Evolutionary conservation across 768 basidiomycete genomes (phyloP).

Genomic region (Leucogyrophana mollusca): DNA sequence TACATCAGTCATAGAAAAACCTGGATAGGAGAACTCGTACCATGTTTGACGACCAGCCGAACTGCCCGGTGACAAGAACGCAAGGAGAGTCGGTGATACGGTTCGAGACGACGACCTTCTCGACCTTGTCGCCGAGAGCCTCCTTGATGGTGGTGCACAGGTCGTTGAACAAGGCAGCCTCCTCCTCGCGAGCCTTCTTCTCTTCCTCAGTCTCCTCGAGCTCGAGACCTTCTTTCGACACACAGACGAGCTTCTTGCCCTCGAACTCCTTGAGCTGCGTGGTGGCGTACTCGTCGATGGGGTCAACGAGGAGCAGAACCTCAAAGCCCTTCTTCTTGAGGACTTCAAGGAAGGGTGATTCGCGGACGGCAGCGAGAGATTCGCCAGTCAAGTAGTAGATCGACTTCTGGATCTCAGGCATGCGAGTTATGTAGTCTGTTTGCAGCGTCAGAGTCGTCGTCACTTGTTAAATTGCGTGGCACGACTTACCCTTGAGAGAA

Average conservation of each 20-base stretch:
- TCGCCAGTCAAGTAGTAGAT: conserved; percentile 99
- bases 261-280: conserved; percentile 99
- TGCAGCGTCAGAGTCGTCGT: background rate
- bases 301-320: conserved; percentile 95
- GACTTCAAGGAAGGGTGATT: conserved; percentile 98
- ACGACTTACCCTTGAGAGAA: conserved; percentile 81
- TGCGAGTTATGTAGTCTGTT: conserved; percentile 96
- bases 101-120: conserved; percentile 98
- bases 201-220: conserved; percentile 99
- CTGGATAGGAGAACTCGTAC: conserved; percentile 35
- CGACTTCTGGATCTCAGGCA: conserved; percentile 98
- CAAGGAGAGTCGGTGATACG: conserved; percentile 96
- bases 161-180: conserved; percentile 78
- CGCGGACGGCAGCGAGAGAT: conserved; percentile 84
- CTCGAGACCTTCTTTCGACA: conserved; percentile 99
- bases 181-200: conserved; percentile 87
- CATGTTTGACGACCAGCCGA: conserved; percentile 99
- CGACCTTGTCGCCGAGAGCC: conserved; percentile 97
- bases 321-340: conserved; percentile 99
- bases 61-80: conserved; percentile 97
- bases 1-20: background rate
- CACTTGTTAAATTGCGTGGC: background rate
- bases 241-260: conserved; percentile 94
- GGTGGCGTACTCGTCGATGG: conserved; percentile 98
- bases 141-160: conserved; percentile 97